Evolutionary conservation across 1,284 basidiomycete genomes (phyloP).

Genomic region (Rhodotorula sp.): DNA sequence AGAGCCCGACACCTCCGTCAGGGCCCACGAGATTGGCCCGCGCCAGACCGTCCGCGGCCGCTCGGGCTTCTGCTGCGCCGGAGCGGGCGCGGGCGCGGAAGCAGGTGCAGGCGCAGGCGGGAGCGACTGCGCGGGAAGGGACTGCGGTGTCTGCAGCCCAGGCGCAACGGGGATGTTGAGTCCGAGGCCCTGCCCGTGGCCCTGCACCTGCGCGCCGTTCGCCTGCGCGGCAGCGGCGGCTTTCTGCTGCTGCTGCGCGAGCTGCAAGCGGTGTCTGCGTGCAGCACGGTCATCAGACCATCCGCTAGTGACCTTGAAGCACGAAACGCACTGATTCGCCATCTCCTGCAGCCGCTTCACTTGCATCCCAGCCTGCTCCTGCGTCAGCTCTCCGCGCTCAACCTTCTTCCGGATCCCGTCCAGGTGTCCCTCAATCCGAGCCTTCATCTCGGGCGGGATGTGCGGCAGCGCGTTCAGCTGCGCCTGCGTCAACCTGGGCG

Average conservation of each 20-base stretch:
- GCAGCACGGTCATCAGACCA: no score
- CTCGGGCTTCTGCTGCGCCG: not conserved
- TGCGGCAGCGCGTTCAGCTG: conserved; percentile 19
- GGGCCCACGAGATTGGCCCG: conserved; percentile 29
- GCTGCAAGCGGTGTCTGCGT: conserved; percentile 1
- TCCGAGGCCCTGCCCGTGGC: conserved; percentile 22
- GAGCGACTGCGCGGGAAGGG: conserved; percentile 3
- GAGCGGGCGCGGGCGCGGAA: not conserved
- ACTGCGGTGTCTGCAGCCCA: conserved; percentile 3
- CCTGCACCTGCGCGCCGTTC: not conserved
- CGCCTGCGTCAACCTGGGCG: not conserved
- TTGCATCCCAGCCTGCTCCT: conserved; percentile 33
- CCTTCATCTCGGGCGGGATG: conserved; percentile 34
- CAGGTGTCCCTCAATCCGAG: conserved; percentile 29
- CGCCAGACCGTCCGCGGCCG: conserved; percentile 23
- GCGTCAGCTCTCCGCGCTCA: conserved; percentile 7
- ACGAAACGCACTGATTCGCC: conserved; percentile 24
- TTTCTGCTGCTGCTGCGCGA: conserved; percentile 15
- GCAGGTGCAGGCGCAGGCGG: not conserved
- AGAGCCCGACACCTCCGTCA: conserved; percentile 9
- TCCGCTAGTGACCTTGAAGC: not conserved
- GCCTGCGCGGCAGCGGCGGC: not conserved
- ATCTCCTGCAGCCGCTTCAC: conserved; percentile 33
- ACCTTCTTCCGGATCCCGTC: conserved; percentile 18
- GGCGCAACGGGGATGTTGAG: conserved; percentile 14